A percentile compares a stretch with the other conserved stretches of the same genome.
Conservation (phyloP, 2,329 filamentous ascomycete species). For the Aspergillus bombycis region DNA sequence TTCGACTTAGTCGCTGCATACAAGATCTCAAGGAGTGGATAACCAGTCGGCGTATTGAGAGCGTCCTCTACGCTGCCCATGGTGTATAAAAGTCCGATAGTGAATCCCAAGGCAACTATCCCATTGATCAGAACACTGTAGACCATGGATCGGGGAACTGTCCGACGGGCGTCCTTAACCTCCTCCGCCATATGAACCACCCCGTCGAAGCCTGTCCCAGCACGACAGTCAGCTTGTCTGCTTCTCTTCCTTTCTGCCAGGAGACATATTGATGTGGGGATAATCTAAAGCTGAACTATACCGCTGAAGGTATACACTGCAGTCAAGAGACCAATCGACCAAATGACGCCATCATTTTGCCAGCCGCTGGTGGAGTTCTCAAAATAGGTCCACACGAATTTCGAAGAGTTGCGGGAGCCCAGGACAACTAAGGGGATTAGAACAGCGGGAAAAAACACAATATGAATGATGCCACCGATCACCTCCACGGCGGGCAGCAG, state of each 20-base stretch:
- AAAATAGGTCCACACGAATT: constrained; percentile 35
- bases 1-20: constrained; percentile 49
- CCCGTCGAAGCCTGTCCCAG: constrained; percentile 28
- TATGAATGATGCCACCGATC: neutral
- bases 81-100: constrained; percentile 48
- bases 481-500: neutral
- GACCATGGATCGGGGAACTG: constrained; percentile 52
- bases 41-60: constrained; percentile 46
- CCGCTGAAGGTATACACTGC: no score
- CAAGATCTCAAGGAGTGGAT: constrained; percentile 56
- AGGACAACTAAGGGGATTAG: neutral
- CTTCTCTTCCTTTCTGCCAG: no score
- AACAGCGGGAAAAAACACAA: neutral
- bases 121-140: constrained; percentile 51
- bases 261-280: no score
- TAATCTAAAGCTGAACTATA: no score
- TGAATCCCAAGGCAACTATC: constrained; percentile 47
- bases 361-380: no score
- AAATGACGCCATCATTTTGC: no score
- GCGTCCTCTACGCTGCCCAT: constrained; percentile 43
- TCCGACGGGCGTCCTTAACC: constrained; percentile 49
- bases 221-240: neutral
- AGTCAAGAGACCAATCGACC: no score
- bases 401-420: neutral
- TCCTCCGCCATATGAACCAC: constrained; percentile 51